Evolutionary conservation across 2,329 filamentous ascomycete genomes (phyloP), one percentile per base, ranked within the genome.

Genomic region (Trichoderma sp.): DNA sequence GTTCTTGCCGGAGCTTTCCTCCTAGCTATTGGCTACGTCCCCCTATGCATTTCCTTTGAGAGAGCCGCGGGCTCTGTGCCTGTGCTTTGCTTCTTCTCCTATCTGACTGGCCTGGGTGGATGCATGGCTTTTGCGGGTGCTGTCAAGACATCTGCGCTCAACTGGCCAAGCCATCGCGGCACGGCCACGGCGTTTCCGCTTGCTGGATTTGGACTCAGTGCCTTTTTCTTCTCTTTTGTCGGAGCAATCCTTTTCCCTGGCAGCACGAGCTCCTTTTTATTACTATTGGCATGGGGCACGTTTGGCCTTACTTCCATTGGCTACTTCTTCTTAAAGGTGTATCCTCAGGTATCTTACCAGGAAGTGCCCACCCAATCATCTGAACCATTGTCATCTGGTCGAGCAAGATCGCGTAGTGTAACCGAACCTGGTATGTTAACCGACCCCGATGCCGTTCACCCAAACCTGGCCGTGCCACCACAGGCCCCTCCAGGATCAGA

Each of bases 131-230:
- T 98, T 79, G 88, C 90, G 26, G 93, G 92, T 32, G 86, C 94
- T 10, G 89, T 99, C 76, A 99, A 99, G 78, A 83, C 83, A 77
- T 94, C 92, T 60, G 94, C 94, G 11, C 86, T 96, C 72, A 97
- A 97, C 80, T 97, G 94, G 89, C 95, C 95, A 14, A 87, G 90
- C 69, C 91, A 97, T 77, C 89, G 96, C 72, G 96, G 96, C 67
- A 97, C 95, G 4, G 96, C 96, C 6, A 98, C 96, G 6, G 94
- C 94, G 1, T 96, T 98, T 74, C 95, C 96, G 6, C 81, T 98
- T 68, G 93, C 96, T 68, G 94, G 93, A 3, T 98, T 98, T 77
- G 96, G 96, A 3, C 82, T 99, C 68, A 97, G 94, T 77, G 96
- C 96, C 66, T 96, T 99, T 81, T 97, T 98, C 83, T 99, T 97